Base-by-base conservation (phyloP, 208 protist genomes). In the Zelonia costaricensis region DNA sequence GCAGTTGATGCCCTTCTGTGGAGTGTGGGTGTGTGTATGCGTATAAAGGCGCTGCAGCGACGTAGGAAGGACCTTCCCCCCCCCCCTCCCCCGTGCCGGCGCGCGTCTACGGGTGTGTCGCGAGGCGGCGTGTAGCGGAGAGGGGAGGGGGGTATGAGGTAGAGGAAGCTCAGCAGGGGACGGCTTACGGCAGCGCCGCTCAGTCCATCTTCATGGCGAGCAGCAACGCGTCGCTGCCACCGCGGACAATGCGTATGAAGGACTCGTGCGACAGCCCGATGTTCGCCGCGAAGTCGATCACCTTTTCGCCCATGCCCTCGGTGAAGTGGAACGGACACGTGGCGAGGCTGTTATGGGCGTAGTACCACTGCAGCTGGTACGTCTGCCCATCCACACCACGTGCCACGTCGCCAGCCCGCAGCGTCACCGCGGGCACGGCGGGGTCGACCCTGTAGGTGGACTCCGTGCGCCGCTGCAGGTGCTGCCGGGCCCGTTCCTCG, bases 241-340 rank as follows among this genome's bases (percentile, higher is more conserved):
- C 40, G 39, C 56, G 66, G 25, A 55, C 58, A 46, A 82, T 73
- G n/a, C 33, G 64, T 72, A 88, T 79, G 38, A 53, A 61, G 33
- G 78, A 55, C 75, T 92, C 86, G 8, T 51, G 65, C 0, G 75
- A 82, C 3, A 92, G 46, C 2, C 65, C 56, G 23, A 74, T 52
- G 23, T 78, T 74, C 23, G 69, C 57, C 10, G 74, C 77, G 35
- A 79, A 88, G 75, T 92, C 80, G 1, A 92, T 44, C 39, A 74
- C 68, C 13, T 61, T 36, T 48, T 76, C 46, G 9, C 82, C 82
- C 15, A 52, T 56, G 0, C 64, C 76, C 53, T 88, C 69, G 3
- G 86, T 76, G 52, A 92, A 85, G 33, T 88, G 74, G 44, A 51
- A 82, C 13, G 86, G 82, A n/a, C 82, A 71, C 20, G 74, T 85